Evolutionary conservation across 2,329 filamentous ascomycete genomes (phyloP).

Genomic region (Pseudogymnoascus sp.): DNA sequence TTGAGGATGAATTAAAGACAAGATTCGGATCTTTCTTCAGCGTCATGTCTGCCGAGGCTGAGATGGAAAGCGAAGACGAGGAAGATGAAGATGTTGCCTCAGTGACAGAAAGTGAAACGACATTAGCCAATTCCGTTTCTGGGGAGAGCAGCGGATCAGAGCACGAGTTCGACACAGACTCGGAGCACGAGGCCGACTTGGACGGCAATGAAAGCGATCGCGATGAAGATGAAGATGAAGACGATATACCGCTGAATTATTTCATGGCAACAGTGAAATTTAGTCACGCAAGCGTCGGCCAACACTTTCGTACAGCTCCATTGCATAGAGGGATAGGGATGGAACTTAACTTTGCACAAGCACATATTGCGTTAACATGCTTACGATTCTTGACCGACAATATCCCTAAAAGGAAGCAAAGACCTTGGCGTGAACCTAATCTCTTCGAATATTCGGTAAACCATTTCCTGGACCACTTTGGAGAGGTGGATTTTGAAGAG

Average conservation of each 20-base stretch:
- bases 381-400: not conserved
- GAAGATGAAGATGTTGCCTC: constrained; percentile 7
- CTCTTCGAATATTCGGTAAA: not conserved
- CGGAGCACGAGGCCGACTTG: not conserved
- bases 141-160: not conserved
- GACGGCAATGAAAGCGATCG: not conserved
- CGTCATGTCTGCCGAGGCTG: constrained; percentile 16
- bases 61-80: constrained; percentile 14
- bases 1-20: not conserved
- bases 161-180: not conserved
- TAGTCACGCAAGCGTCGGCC: not conserved
- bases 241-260: not conserved
- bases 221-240: not conserved
- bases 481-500: not conserved
- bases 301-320: not conserved
- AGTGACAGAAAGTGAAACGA: not conserved
- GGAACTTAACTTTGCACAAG: not conserved
- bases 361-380: not conserved
- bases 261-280: not conserved
- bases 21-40: constrained; percentile 13
- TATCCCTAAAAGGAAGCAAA: not conserved
- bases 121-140: not conserved
- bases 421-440: not conserved
- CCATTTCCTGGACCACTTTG: not conserved
- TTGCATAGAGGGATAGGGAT: not conserved